Percentiles rank a stretch among this genome's conserved stretches.
phyloP scores from a whole-genome alignment of 257 asterid genomes.

The Nemophila menziesii region DNA sequence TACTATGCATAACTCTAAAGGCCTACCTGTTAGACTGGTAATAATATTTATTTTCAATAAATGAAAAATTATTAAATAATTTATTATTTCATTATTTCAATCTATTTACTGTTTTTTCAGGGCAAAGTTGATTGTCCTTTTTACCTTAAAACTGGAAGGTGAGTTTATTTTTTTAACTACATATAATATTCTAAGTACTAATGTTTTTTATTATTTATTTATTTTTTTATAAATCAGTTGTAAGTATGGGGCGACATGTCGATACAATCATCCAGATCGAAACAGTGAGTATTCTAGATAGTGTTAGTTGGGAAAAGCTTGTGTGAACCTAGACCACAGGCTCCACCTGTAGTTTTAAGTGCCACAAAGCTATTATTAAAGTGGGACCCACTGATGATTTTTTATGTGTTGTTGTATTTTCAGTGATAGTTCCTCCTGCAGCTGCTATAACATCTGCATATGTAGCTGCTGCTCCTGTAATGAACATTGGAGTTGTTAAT shows the following conservation, averaged over 20 bases:
- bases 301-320: no score
- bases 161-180: no score
- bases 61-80: not conserved
- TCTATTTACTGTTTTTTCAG: conserved; percentile 31
- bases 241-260: conserved; percentile 86
- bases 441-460: conserved; percentile 47
- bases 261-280: conserved; percentile 92
- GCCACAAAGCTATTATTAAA: not conserved
- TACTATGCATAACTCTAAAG: conserved; percentile 64
- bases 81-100: conserved; percentile 1
- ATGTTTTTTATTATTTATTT: conserved; percentile 8
- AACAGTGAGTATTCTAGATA: conserved; percentile 27
- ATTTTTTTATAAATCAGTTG: conserved; percentile 50
- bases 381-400: conserved; percentile 5
- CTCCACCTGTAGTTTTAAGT: no score
- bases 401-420: conserved; percentile 1
- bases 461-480: conserved; percentile 55
- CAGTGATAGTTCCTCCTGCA: conserved; percentile 36
- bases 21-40: conserved; percentile 93
- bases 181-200: conserved; percentile 2
- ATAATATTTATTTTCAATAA: not conserved
- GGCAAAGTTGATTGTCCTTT: conserved; percentile 97
- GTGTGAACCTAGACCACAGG: no score
- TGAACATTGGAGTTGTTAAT: conserved; percentile 44
- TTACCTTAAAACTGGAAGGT: conserved; percentile 97